These are phyloP conservation scores for Pneumocystis wakefieldiae DNA, from an alignment of 1,139 yeast species.

Conservation along the genomic window DNA sequence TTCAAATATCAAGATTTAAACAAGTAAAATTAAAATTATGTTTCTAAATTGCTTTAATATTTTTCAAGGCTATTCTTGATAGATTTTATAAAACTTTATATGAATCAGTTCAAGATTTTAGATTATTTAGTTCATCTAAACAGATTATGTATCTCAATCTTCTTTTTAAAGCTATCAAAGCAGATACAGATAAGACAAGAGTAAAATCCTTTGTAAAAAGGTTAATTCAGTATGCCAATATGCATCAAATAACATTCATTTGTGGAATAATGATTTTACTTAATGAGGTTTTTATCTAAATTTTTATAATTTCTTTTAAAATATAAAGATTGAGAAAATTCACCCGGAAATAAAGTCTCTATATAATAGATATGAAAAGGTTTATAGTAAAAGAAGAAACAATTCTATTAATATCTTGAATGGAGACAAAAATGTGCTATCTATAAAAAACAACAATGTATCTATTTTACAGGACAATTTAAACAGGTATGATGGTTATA, in stretches of 20 bases:
- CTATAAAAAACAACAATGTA: background rate
- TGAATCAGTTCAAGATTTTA: constrained; percentile 74
- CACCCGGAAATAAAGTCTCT: constrained; percentile 39
- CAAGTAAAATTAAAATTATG: constrained; percentile 1
- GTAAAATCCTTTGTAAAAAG: constrained; percentile 85
- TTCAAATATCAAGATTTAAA: constrained; percentile 41
- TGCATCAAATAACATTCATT: constrained; percentile 43
- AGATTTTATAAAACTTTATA: constrained; percentile 79
- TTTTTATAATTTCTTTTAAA: background rate
- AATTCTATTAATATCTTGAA: constrained; percentile 22
- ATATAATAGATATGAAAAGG: constrained; percentile 25
- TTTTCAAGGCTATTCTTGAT: constrained; percentile 30
- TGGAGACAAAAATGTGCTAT: constrained; percentile 21
- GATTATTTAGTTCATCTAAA: constrained; percentile 70
- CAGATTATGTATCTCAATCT: constrained; percentile 80
- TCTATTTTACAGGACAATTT: background rate
- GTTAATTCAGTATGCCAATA: constrained; percentile 66
- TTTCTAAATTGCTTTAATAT: background rate
- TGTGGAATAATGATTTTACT: constrained; percentile 78
- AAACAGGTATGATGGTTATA: constrained; percentile 60
- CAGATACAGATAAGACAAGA: constrained; percentile 49
- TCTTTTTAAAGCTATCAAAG: constrained; percentile 66
- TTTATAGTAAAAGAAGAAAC: constrained; percentile 17
- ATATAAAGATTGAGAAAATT: constrained; percentile 31
- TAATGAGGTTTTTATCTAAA: constrained; percentile 29